Conservation (phyloP, 2,329 filamentous ascomycete genomes). For the Pseudogymnoascus sp. region DNA sequence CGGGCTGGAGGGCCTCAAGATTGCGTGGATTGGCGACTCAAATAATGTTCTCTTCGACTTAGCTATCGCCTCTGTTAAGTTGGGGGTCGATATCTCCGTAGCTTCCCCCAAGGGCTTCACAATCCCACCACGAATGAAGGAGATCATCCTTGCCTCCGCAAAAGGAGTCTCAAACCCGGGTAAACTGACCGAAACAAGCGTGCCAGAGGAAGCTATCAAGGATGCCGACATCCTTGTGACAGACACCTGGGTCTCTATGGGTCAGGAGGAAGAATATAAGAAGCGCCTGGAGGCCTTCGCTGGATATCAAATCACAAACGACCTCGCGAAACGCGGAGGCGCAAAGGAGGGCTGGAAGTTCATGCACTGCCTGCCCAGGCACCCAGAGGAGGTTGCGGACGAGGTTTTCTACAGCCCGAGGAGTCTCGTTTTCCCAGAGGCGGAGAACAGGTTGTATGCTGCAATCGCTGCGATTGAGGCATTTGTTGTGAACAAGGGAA, state of each 20-base stretch:
- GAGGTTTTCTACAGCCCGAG: constrained; percentile 86
- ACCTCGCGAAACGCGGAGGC: constrained; percentile 74
- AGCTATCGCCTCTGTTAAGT: constrained; percentile 78
- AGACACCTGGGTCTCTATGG: constrained; percentile 98
- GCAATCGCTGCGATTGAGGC: constrained; percentile 79
- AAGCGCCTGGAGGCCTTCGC: constrained; percentile 74
- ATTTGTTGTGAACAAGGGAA: constrained; percentile 92
- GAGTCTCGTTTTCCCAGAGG: constrained; percentile 87
- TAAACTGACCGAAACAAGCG: constrained; percentile 65
- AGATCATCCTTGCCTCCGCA: constrained; percentile 62
- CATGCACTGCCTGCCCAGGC: constrained; percentile 94
- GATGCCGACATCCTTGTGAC: constrained; percentile 86
- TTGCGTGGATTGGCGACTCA: constrained; percentile 93
- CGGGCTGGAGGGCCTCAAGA: constrained; percentile 74
- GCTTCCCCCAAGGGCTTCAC: constrained; percentile 80
- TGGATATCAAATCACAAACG: constrained; percentile 86
- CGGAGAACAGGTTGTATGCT: constrained; percentile 90
- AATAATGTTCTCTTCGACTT: constrained; percentile 97
- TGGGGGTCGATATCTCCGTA: constrained; percentile 79
- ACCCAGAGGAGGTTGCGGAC: constrained; percentile 87
- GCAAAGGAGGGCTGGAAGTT: constrained; percentile 91
- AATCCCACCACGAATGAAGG: constrained; percentile 68
- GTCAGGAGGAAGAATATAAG: constrained; percentile 78
- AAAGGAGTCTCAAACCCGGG: constrained; percentile 52
- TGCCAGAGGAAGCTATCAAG: constrained; percentile 78